A percentile compares a stretch with the other conserved stretches of the same genome.
Evolutionary conservation across 2,329 filamentous ascomycete genomes (phyloP).

Genomic region (Talaromyces rugulosus): DNA sequence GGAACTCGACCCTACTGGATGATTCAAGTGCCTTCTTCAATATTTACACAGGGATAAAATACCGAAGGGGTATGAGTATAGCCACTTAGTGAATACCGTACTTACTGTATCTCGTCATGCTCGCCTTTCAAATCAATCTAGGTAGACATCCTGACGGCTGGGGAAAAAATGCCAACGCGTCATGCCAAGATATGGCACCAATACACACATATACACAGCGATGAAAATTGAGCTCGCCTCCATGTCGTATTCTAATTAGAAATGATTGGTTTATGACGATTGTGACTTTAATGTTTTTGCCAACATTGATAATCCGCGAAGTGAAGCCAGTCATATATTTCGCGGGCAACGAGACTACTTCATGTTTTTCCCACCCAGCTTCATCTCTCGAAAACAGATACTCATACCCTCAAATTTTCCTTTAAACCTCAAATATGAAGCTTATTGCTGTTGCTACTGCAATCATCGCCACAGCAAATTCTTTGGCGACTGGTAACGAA

Average conservation of each 20-base stretch:
- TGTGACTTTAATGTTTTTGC: neutral
- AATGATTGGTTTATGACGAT: neutral
- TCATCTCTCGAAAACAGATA: neutral
- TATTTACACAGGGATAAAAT: neutral
- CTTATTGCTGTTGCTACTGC: constrained; percentile 34
- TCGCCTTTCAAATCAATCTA: neutral
- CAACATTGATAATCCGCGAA: neutral
- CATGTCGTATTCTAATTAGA: neutral
- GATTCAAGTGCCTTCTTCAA: neutral
- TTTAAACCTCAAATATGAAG: constrained; percentile 31
- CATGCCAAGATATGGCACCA: neutral
- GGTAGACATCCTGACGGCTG: neutral
- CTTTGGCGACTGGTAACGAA: constrained; percentile 33
- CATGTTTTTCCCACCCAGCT: neutral
- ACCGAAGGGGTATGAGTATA: neutral
- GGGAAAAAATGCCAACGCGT: neutral
- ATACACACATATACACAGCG: neutral
- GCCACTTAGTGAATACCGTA: neutral
- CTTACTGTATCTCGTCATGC: neutral
- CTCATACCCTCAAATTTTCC: neutral
- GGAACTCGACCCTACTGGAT: neutral
- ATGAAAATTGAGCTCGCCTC: neutral
- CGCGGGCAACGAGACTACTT: neutral
- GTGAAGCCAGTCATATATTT: neutral
- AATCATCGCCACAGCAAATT: constrained; percentile 40